Conservation (phyloP, 2,329 filamentous ascomycete genomes). For the Aspergillus spinulosporus region DNA sequence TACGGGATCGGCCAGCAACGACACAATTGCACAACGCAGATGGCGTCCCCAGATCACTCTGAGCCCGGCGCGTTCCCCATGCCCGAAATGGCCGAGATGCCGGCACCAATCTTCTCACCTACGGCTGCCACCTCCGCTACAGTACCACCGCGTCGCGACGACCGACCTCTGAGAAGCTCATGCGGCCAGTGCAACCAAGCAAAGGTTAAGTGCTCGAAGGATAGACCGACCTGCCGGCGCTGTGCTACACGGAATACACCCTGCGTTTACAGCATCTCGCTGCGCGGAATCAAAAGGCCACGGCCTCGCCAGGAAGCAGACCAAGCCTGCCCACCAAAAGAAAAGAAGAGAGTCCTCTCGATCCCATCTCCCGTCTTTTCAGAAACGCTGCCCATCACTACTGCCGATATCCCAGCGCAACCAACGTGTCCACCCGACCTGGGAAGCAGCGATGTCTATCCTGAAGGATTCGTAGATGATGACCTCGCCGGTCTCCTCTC, state of each 20-base stretch:
- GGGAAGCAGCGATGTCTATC: not conserved
- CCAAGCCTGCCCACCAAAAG: not conserved
- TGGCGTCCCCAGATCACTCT: constrained; percentile 1
- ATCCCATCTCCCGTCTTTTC: not conserved
- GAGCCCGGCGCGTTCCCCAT: not conserved
- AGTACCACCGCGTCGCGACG: not conserved
- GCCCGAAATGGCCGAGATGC: constrained; percentile 5
- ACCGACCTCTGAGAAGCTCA: constrained; percentile 12
- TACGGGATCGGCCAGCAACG: not conserved
- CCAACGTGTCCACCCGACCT: not conserved
- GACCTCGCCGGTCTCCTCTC: not conserved
- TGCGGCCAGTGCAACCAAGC: constrained; percentile 14
- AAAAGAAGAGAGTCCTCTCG: not conserved
- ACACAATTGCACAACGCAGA: not conserved
- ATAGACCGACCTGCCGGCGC: constrained; percentile 12
- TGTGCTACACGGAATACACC: constrained; percentile 3
- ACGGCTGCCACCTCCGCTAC: not conserved
- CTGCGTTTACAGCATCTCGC: constrained; percentile 13
- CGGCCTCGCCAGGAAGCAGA: not conserved
- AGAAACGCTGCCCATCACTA: not conserved
- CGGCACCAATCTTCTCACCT: not conserved
- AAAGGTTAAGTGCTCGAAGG: constrained; percentile 15
- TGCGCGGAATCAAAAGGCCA: constrained; percentile 13
- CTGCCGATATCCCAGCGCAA: not conserved
- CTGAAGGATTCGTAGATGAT: not conserved